Base-by-base conservation (phyloP, 305 asterid species). In the Salvia sclarea region DNA sequence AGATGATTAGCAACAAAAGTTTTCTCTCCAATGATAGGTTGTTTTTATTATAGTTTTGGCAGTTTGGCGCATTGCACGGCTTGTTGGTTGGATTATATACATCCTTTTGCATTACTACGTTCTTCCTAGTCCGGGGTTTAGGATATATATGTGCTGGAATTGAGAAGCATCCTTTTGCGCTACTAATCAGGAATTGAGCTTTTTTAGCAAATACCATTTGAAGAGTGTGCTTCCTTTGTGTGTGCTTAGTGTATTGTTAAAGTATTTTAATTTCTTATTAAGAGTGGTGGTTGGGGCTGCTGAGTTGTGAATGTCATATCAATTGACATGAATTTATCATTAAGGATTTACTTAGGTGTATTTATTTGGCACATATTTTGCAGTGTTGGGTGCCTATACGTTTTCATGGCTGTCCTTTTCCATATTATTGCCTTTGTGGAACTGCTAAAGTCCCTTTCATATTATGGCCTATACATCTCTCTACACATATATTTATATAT, bases 401-500 rank as follows among this genome's bases (percentile, higher is more conserved):
- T 62, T 16, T 62, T 38, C 55, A 20, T 41, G 43, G 24, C 63
- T 4, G 18, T 17, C 31, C 18, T 5, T 69, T 13, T 68, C 50
- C 2, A 8, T 49, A 16, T 61, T 11, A 50, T 49, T 40, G 49
- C 30, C 50, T 43, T 55, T 20, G 31, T 3, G 24, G 56, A 16
- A 28, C 35, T 70, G 43, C 50, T 37, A 8, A 41, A 70, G 25
- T 61, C 64, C 64, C 28, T 53, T 28, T 40, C 62, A n/a, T n/a
- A n/a, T n/a, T n/a, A n/a, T n/a, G n/a, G n/a, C 21, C 13, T 43
- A 24, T 7, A 2, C 40, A 33, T 33, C 40, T 33, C 6, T 8
- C 6, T 18, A 16, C 11, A 17, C n/a, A 35, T 9, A 8, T 38
- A 8, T 9, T 16, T 3, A 37, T 13, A 40, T 11, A 10, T 6